Evolutionary conservation across 164 flowering plant genomes (phyloP).

Genomic region (Litsea cubeba): DNA sequence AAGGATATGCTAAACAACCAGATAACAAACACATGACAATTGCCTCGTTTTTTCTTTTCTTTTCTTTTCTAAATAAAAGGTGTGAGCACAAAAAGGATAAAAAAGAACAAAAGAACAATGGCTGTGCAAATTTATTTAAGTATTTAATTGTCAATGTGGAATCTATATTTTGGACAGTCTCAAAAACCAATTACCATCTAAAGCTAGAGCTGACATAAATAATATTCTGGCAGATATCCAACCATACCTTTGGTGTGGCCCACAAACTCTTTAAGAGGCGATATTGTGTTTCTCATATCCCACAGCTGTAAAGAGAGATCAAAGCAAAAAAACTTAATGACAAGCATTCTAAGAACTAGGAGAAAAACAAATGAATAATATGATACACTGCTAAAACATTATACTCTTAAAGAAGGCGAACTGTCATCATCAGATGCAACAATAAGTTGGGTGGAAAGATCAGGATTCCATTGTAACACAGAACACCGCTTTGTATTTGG

Average conservation of each 20-base stretch:
- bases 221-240: background rate
- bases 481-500: conserved; percentile 85
- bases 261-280: conserved; percentile 80
- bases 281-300: conserved; percentile 84
- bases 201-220: no score
- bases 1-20: no score
- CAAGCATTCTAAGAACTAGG: background rate
- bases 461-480: conserved; percentile 98
- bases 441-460: conserved; percentile 83
- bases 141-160: no score
- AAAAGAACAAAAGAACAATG: no score
- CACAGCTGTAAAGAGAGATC: conserved; percentile 58
- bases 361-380: background rate
- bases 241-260: conserved; percentile 89
- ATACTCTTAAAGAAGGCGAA: conserved; percentile 78
- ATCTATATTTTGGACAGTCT: no score
- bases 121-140: no score
- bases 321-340: background rate
- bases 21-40: no score
- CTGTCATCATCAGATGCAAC: conserved; percentile 98
- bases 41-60: no score
- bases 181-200: no score
- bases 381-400: background rate
- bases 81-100: no score
- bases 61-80: no score